These are phyloP conservation scores for Extremus antarcticus DNA, from an alignment of 495 filamentous ascomycete species.

Conservation along the genomic window DNA sequence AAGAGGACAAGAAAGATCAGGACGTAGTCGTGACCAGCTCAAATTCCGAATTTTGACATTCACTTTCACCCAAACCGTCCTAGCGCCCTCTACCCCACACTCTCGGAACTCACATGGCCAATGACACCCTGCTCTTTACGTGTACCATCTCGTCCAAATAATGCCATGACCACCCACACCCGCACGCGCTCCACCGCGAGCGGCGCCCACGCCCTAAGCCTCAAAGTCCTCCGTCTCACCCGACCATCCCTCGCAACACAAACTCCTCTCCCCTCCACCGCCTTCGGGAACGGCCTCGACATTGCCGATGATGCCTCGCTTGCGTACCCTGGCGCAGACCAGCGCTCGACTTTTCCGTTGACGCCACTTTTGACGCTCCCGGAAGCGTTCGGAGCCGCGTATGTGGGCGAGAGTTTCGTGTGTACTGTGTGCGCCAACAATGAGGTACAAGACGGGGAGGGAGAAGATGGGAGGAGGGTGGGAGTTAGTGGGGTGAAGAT, in stretches of 20 bases:
- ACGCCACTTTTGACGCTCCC: conserved; percentile 73
- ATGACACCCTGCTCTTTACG: too few species aligned
- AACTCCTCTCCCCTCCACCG: conserved; percentile 41
- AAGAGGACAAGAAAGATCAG: too few species aligned
- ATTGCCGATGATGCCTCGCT: conserved; percentile 43
- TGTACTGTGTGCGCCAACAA: conserved; percentile 94
- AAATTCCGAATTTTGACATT: too few species aligned
- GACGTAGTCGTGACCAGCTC: too few species aligned
- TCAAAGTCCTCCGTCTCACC: conserved; percentile 63
- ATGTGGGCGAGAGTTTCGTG: conserved; percentile 88
- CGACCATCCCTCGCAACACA: conserved; percentile 33
- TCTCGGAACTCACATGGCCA: too few species aligned
- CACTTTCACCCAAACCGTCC: too few species aligned
- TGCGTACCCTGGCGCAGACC: conserved; percentile 35
- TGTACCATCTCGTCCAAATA: too few species aligned
- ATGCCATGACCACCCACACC: conserved; percentile 17
- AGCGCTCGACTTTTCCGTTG: conserved; percentile 42
- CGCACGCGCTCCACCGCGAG: conserved; percentile 32
- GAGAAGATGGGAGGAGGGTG: conserved; percentile 13
- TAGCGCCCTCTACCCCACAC: too few species aligned
- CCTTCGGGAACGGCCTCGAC: conserved; percentile 31
- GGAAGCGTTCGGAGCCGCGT: conserved; percentile 82
- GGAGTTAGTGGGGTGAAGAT: conserved; percentile 65
- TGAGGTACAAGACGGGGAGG: neutral
- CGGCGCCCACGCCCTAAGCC: conserved; percentile 58